These are phyloP conservation scores for Morella rubra DNA, from an alignment of 306 rosid species.

Conservation along the genomic window DNA sequence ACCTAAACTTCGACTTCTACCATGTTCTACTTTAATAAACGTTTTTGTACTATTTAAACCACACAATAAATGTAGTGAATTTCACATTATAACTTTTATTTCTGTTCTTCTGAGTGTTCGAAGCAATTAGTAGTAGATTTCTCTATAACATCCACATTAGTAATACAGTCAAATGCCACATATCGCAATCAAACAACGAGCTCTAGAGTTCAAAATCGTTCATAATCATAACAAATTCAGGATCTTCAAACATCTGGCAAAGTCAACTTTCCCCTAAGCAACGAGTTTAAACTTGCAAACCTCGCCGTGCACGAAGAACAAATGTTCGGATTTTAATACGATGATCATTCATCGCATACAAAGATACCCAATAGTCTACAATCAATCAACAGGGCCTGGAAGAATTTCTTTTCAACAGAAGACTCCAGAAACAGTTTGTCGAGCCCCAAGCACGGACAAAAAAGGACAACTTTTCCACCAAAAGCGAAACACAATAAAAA, in stretches of 20 bases:
- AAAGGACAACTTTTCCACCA: neutral
- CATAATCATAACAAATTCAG: slow-evolving; percentile 6
- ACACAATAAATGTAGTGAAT: neutral
- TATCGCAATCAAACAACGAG: neutral
- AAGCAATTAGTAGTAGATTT: neutral
- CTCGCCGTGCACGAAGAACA: neutral
- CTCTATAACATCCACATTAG: neutral
- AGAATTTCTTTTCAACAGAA: neutral
- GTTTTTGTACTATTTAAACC: neutral
- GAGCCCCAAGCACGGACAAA: neutral
- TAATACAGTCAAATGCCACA: neutral
- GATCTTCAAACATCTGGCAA: neutral
- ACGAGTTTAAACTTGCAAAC: neutral
- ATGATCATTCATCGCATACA: neutral
- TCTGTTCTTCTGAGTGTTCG: neutral
- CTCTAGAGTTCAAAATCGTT: slow-evolving; percentile 7
- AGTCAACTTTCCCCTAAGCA: slow-evolving; percentile 5
- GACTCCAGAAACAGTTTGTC: neutral
- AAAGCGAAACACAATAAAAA: neutral
- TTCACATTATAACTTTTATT: neutral
- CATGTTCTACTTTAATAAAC: neutral
- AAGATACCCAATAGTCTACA: neutral
- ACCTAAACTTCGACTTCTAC: neutral
- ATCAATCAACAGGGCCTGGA: neutral
- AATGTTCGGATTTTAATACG: neutral